Base-by-base conservation (phyloP, 768 basidiomycete species). In the Obba rivulosa region DNA sequence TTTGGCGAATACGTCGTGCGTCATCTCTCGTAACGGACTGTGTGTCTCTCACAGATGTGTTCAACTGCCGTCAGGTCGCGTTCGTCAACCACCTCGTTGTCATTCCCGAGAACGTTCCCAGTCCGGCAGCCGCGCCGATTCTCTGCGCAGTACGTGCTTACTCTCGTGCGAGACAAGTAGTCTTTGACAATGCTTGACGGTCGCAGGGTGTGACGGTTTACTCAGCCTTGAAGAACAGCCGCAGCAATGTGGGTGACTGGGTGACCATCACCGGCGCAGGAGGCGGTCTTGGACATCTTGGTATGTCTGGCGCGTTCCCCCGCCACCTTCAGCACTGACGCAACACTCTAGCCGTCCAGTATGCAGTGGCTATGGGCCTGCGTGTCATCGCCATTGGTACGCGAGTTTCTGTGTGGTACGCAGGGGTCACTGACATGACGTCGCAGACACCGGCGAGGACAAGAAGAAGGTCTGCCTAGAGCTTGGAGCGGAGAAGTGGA, bases 201-300 rank as follows among this genome's bases (percentile, higher is more conserved):
- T 2, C 8, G 8, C 21, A 83, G 81, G 86, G 85, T 37, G 72
- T 92, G 7, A 92, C 90, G 1, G 85, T 86, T 1, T 92, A 88
- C 57, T 81, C 85, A 49, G 90, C 87, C 0, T 65, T 92, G 51
- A 91, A 89, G 62, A 11, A 83, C 59, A 75, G 78, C 43, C 67
- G 76, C 44, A 75, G 78, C 4, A 70, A 63, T 17, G 72, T 78
- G 2, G 85, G 87, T 20, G 77, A 92, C 43, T 86, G 79, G 78
- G 66, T 87, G 45, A 83, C 80, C n/a, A 66, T 90, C 38, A 79
- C 83, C 8, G 86, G 86, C 28, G 85, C 85, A 3, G 85, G 84
- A 2, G 84, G 84, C 45, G 87, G 87, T 8, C 79, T 90, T 18
- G 88, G 88, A 14, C 85, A 89, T 67, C 74, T 92, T 25, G 85